Evolutionary conservation across 495 filamentous ascomycete genomes (phyloP), one percentile per base, ranked within the genome.

Genomic region (Rusavskia elegans): DNA sequence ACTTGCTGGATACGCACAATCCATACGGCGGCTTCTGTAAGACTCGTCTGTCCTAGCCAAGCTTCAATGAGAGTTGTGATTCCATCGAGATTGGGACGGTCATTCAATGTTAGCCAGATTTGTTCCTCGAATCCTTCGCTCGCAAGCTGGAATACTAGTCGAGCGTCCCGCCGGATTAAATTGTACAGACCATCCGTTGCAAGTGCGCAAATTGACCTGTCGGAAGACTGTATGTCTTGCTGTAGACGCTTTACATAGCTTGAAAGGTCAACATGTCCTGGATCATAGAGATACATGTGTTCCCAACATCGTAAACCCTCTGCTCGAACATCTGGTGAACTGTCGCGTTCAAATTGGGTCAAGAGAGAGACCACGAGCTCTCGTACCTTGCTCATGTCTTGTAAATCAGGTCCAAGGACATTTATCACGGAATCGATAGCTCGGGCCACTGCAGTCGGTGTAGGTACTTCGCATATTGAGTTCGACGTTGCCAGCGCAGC

Each of bases 401-500:
- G 92, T 7, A 99, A 70, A 60, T 97, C 93, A 0, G 92, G 92
- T 0, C 92, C 92, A 8, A 99, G 76, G 16, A 97, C 92, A 58
- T 96, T 96, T 67, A 99, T 87, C 7, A 95, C 70, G 29, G 89
- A 88, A 63, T 99, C 90, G n/a, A 95, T 80, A 55, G 88, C 87
- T 52, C 87, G 79, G 50, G 85, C 85, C 49, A 97, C 82, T 1
- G 89, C 83, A 11, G 85, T 81, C 2, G 84, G 76, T 1, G 89
- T 87, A 20, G 89, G 79, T 49, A 85, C 71, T 52, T 87, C 84
- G 54, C 93, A 71, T 63, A 95, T 89, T 39, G 90, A 70, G 63
- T 95, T 97, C 51, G 92, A 96, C 9, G 85, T 85, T 19, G 85
- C 81, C 40, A 84, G 67, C 5, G 83, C 80, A 21, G 77, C 68